Evolutionary conservation across 208 protist genomes (phyloP).

Genomic region (Leishmania gerbilli): DNA sequence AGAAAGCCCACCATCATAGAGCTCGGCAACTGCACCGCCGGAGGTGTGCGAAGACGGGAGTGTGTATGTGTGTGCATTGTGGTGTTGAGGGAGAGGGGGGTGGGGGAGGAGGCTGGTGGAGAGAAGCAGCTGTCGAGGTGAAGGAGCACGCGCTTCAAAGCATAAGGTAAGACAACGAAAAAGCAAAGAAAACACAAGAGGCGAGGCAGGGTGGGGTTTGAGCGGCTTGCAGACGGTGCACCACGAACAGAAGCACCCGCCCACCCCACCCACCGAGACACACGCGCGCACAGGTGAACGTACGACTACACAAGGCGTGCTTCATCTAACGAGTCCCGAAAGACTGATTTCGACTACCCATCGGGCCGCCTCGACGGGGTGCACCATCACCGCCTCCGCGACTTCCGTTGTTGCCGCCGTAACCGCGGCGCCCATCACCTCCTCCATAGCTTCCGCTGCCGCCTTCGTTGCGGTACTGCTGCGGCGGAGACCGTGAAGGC

Average conservation of each 20-base stretch:
- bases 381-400: constrained; percentile 17
- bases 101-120: background rate
- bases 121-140: background rate
- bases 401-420: background rate
- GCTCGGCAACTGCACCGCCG: background rate
- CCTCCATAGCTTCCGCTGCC: constrained; percentile 13
- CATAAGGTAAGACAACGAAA: background rate
- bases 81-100: background rate
- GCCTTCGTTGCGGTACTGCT: constrained; percentile 4
- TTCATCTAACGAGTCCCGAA: constrained; percentile 24
- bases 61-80: background rate
- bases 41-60: background rate
- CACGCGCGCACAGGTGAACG: background rate
- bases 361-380: constrained; percentile 19
- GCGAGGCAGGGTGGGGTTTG: background rate
- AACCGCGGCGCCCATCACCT: constrained; percentile 5
- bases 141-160: background rate
- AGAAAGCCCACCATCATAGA: background rate
- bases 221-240: background rate
- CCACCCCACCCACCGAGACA: background rate
- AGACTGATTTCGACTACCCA: constrained; percentile 14
- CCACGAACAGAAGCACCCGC: background rate
- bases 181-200: background rate
- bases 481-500: constrained; percentile 2
- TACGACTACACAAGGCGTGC: background rate